Base-by-base conservation (phyloP, 352 stramenopile species). In the Pythium guiyangense region DNA sequence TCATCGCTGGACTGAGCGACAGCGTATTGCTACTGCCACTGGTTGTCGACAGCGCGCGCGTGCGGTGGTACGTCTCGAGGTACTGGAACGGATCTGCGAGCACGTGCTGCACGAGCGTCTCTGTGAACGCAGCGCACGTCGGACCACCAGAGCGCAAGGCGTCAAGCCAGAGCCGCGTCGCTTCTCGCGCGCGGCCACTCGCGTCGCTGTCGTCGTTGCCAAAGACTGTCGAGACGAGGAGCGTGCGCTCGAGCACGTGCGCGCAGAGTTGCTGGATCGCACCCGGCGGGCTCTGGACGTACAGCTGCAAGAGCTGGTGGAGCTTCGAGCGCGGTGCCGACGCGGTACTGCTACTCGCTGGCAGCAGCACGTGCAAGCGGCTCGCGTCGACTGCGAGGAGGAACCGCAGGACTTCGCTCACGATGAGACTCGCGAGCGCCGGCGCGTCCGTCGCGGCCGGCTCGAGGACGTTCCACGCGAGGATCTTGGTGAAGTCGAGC, bases 401-500 rank as follows among this genome's bases (percentile, higher is more conserved):
- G 45, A 92, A 84, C 12, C 69, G 77, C 40, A 95, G 60, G 45
- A 92, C 77, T 52, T 93, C 82, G 40, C 79, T 83, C 27, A 86
- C 65, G 43, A 90, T 80, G 17, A 90, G 62, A 17, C 67, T 73
- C 25, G 71, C 66, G 54, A 90, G 68, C 14, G 69, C 65, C 10
- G n/a, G 57, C 25, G 27, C 15, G 17, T 44, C 53, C 0, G 31
- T 48, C 10, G 49, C 45, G 22, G 22, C 22, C 22, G n/a, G 37
- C 22, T 84, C 64, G 15, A 92, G 65, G 37, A 74, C 74, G 17
- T 69, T 62, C 76, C 77, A 92, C 0, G 63, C 62, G 3, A 93
- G 59, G n/a, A 88, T 70, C 68, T 95, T 95, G 12, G 86, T 85
- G 25, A 93, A 84, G 63, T 95, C 86, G 39, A 89, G 71, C 62